Evolutionary conservation across 1,284 basidiomycete species (phyloP), one percentile per base, ranked within the genome.

Genomic region (Violaceomyces palustris): DNA sequence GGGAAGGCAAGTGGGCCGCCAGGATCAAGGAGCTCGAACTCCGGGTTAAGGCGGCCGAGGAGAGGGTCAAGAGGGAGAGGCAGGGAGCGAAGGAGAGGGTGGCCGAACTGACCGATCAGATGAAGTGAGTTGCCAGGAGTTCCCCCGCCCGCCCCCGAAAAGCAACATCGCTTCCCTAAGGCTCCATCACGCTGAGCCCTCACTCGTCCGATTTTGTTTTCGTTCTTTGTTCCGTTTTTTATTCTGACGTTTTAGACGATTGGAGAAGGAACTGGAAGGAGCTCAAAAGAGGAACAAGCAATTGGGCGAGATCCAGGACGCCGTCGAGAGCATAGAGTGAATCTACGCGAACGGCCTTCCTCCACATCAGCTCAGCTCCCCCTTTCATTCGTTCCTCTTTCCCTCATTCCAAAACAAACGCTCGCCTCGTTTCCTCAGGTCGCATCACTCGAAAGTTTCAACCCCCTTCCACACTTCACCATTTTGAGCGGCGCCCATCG

Each of bases 1-100:
- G 56, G 4, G 64, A 67, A 32, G 50, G 54, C 19, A 67, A 65
- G 26, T 59, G 65, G 69, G 57, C 66, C 14, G 67, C 66, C 17
- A 35, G 67, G 12, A 60, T 71, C 42, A 67, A 67, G 41, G 69
- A 92, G 92, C 68, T 88, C 83, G 91, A 98, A 75, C 72, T 81
- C 18, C 77, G 89, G 14, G 74, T 91, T 61, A 85, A 84, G 72
- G 82, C 83, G 0, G 88, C 89, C 0, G 90, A 93, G 67, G 93
- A 98, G 78, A 86, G 85, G 73, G 83, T 92, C 61, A 98, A 97
- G 80, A 79, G 90, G 33, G 93, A 96, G 77, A 79, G 88, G 54
- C 91, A 96, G 67, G 93, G 93, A 3, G 84, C 86, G 28, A 97
- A 96, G 77, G 93, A 98, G 76, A 57, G 79, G 15, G 78, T 79